Conservation (phyloP, 257 asterid genomes). For the Fraxinus anomala region DNA sequence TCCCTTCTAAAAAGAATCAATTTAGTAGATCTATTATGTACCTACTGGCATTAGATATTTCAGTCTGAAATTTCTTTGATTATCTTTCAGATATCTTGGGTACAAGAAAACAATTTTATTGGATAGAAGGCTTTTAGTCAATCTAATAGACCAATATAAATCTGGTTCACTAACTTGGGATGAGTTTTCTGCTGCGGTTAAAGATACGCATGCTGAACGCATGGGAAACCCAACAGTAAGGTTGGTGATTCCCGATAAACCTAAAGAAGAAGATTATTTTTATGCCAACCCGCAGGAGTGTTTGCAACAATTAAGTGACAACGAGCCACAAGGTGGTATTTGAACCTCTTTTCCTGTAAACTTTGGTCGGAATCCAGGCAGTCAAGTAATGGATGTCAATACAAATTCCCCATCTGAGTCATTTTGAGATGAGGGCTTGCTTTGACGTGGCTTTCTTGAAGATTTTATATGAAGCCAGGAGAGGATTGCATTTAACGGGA, state of each 20-base stretch:
- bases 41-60: neutral
- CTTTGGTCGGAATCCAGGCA: constrained; percentile 31
- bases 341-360: constrained; percentile 22
- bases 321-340: constrained; percentile 39
- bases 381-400: constrained; percentile 25
- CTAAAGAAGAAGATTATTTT: constrained; percentile 97
- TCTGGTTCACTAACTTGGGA: constrained; percentile 74
- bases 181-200: constrained; percentile 80
- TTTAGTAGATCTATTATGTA: neutral
- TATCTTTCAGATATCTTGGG: constrained; percentile 69
- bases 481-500: constrained; percentile 13
- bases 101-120: constrained; percentile 82
- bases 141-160: constrained; percentile 69
- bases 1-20: neutral
- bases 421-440: constrained; percentile 27
- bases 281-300: constrained; percentile 95
- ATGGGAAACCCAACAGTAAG: constrained; percentile 83
- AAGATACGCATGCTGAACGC: constrained; percentile 63
- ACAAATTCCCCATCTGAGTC: constrained; percentile 26
- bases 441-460: constrained; percentile 32
- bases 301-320: constrained; percentile 53
- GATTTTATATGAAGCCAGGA: constrained; percentile 23
- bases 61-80: neutral
- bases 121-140: constrained; percentile 74
- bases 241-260: constrained; percentile 78